Evolutionary conservation across 441 rosid species (phyloP).

Genomic region (Croton laevigatus): DNA sequence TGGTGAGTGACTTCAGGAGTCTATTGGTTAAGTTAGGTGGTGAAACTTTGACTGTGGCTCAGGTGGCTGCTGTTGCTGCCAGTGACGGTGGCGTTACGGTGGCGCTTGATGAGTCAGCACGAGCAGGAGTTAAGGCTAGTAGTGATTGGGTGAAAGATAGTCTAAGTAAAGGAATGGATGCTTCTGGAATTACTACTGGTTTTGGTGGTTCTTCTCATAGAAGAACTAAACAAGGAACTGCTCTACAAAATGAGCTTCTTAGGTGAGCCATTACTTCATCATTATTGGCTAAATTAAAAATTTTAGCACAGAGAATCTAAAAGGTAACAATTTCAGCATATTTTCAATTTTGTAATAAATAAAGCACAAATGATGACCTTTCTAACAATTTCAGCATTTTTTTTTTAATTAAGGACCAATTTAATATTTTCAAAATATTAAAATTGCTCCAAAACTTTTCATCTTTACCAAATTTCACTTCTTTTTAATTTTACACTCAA

Average conservation of each 20-base stretch:
- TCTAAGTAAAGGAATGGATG: constrained; percentile 65
- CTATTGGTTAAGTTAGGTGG: constrained; percentile 62
- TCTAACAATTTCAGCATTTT: too few species aligned
- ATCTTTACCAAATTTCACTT: too few species aligned
- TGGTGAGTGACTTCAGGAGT: constrained; percentile 62
- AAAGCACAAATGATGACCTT: too few species aligned
- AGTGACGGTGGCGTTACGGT: constrained; percentile 33
- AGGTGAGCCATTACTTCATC: constrained; percentile 30
- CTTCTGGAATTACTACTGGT: constrained; percentile 76
- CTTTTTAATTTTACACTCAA: too few species aligned
- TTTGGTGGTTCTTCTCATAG: constrained; percentile 76
- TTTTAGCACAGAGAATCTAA: too few species aligned
- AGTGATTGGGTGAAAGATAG: constrained; percentile 84
- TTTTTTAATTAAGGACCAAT: too few species aligned
- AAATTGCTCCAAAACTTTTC: too few species aligned
- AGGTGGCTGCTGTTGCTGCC: constrained; percentile 58
- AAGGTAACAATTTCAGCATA: too few species aligned
- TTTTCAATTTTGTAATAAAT: too few species aligned
- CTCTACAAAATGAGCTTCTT: constrained; percentile 63
- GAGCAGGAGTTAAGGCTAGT: constrained; percentile 66
- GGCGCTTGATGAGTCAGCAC: constrained; percentile 60
- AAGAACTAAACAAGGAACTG: constrained; percentile 70
- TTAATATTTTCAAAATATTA: too few species aligned
- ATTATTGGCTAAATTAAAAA: too few species aligned
- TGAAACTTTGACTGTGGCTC: constrained; percentile 57